These are phyloP conservation scores for Geranium rotundifolium DNA, from an alignment of 345 rosid genomes.

Conservation along the genomic window DNA sequence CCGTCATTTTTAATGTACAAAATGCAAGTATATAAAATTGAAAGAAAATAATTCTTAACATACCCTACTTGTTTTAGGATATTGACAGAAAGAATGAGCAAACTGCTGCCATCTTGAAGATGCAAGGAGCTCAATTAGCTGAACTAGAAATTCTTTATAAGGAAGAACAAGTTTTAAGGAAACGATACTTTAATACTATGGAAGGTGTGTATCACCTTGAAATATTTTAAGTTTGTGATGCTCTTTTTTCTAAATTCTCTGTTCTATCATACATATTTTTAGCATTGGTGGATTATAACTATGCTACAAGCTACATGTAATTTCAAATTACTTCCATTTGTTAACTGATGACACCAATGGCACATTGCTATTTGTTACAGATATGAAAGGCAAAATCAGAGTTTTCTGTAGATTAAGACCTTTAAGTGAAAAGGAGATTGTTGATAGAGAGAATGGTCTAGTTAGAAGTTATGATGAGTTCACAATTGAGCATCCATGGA, in stretches of 20 bases:
- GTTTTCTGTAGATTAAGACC: slow-evolving; percentile 89
- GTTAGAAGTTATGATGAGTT: slow-evolving; percentile 61
- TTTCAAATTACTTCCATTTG: background rate
- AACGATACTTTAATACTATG: slow-evolving; percentile 79
- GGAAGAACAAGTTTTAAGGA: slow-evolving; percentile 82
- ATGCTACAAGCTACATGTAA: background rate
- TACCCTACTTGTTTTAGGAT: slow-evolving; percentile 39
- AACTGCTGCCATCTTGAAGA: slow-evolving; percentile 90
- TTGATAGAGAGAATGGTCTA: slow-evolving; percentile 38
- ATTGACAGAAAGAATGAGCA: slow-evolving; percentile 94
- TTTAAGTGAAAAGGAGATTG: slow-evolving; percentile 61
- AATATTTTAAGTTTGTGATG: background rate
- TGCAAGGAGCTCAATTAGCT: slow-evolving; percentile 87
- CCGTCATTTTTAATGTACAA: background rate
- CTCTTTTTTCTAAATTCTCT: background rate
- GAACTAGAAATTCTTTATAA: slow-evolving; percentile 79
- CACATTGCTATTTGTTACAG: slow-evolving; percentile 20
- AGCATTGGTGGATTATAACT: background rate
- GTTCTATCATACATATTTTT: background rate
- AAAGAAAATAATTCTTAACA: background rate
- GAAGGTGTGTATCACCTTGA: slow-evolving; percentile 44
- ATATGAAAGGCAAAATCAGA: slow-evolving; percentile 94
- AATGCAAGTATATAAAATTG: background rate
- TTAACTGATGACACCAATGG: background rate
- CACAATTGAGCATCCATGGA: slow-evolving; percentile 89